Base-by-base conservation (phyloP, 2,329 filamentous ascomycete species). In the Colletotrichum viniferum region DNA sequence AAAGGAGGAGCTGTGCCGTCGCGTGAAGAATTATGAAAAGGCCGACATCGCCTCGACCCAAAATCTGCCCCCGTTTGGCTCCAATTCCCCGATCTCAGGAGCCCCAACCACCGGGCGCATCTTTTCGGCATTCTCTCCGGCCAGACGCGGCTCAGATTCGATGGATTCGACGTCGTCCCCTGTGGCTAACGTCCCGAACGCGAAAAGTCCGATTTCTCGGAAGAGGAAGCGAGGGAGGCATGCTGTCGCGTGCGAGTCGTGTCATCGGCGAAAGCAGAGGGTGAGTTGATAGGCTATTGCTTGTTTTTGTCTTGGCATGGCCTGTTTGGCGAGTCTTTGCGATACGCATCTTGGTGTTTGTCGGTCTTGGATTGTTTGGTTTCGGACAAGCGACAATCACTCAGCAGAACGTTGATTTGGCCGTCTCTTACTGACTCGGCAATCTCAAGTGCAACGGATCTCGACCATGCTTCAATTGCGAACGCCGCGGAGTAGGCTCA, bases 181-280 rank as follows among this genome's bases (percentile, higher is more conserved):
- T 52, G 28, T 63, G 24, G 30, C 43, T n/a, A 28, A 14, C 10
- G 9, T 28, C 26, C 48, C 69, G 7, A 60, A 38, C 10, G 14
- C 58, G 63, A 73, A 75, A 68, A 64, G 43, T 36, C 69, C 73
- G 63, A 68, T 30, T 36, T 13, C 48, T 38, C 69, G 63, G 7
- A 75, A 75, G 32, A 75, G 73, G 43, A 75, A 75, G 48, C 69
- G 69, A 43, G 69, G 73, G 16, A 67, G 73, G 58, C 73, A 75
- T 43, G 73, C 73, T 7, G 73, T 75, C 34, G 73, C 73, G 28
- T 75, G 73, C 69, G 69, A 75, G 69, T 75, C 73, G 73, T 75
- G 73, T 36, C 73, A 75, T 73, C 73, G 73, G 69, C 73, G 73
- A 64, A 75, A 75, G 30, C 73, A 75, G 5, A 73, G 69, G 21